phyloP scores from a whole-genome alignment of 2,329 filamentous ascomycete species.

The Aspergillus niger region DNA sequence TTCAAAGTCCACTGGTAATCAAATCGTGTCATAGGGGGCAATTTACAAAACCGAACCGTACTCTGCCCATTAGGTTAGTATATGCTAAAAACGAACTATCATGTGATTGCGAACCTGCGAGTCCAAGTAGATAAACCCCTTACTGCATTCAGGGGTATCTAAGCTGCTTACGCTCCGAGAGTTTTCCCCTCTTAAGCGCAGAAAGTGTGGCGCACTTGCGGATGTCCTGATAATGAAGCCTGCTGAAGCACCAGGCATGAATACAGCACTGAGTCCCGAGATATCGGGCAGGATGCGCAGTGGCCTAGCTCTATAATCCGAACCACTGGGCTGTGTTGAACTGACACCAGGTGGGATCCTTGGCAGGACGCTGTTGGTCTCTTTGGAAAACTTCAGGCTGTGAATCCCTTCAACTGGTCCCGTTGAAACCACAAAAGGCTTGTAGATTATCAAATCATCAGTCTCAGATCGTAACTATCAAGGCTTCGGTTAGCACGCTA shows the following conservation, averaged over 20 bases:
- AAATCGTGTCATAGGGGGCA: slow-evolving; percentile 69
- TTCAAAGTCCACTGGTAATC: slow-evolving; percentile 75
- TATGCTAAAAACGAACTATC: too few species aligned
- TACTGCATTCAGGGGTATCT: slow-evolving; percentile 68
- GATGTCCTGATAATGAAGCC: slow-evolving; percentile 81
- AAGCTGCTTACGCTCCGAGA: slow-evolving; percentile 74
- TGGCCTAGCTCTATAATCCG: slow-evolving; percentile 41
- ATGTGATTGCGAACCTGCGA: slow-evolving; percentile 46
- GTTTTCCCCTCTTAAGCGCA: slow-evolving; percentile 69
- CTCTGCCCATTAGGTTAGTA: slow-evolving; percentile 49
- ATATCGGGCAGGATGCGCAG: slow-evolving; percentile 54
- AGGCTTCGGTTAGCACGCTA: slow-evolving; percentile 13
- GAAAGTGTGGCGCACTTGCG: slow-evolving; percentile 71
- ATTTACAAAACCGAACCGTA: slow-evolving; percentile 70
- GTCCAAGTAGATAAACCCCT: slow-evolving; percentile 82
- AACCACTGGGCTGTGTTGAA: slow-evolving; percentile 32
- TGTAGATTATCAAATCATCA: slow-evolving; percentile 84
- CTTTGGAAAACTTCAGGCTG: slow-evolving; percentile 73
- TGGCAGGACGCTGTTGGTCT: slow-evolving; percentile 68
- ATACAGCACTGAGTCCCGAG: slow-evolving; percentile 78
- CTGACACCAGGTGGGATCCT: slow-evolving; percentile 57
- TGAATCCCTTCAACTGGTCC: slow-evolving; percentile 16
- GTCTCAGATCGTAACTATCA: slow-evolving; percentile 71
- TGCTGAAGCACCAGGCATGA: slow-evolving; percentile 77
- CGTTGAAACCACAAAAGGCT: slow-evolving; percentile 64